Base-by-base conservation (phyloP, 2,329 filamentous ascomycete species). In the Ceratocystis lukuohia region DNA sequence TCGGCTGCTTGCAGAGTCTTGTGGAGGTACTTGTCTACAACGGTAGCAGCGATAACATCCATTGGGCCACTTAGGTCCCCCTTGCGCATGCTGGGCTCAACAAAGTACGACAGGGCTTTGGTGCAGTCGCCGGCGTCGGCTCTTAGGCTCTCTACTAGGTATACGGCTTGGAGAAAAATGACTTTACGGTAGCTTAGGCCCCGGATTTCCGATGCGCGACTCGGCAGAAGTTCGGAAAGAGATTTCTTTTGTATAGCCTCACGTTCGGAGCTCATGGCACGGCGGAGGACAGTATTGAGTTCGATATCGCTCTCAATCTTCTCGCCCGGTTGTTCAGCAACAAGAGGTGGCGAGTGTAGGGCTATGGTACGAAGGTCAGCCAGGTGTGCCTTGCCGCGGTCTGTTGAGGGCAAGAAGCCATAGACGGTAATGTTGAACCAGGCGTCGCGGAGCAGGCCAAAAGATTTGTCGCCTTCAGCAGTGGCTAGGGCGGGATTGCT, bases 361-460 rank as follows among this genome's bases (percentile, higher is more conserved):
- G 95, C 93, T 73, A 99, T 86, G 45, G 89, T 80, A 28, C 89
- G 85, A 22, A 99, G 80, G 73, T 96, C 91, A 67, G 87, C 82
- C 62, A 86, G 76, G 71, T 95, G 85, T 70, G 84, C 83, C 73
- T 86, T 87, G 20, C 87, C 89, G 65, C 88, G 83, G 17, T 86
- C 82, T 0, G 91, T 93, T 17, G 83, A 82, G 10, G 88, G 80
- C 8, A 86, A 87, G 73, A 97, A 96, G 3, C 92, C 94, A 74
- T 99, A 94, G 0, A 96, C 88, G 25, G 92, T 89, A 69, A 97
- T 91, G 72, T 99, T 99, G 77, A 96, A 97, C 94, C 94, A 99
- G 4, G 91, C 90, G 79, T 99, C 92, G 64, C 93, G 86, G 70
- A 94, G 83, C 66, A 95, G 77, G 30, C 84, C 83, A 69, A 88